These are phyloP conservation scores for Starmerella khaoyaiensis DNA, from an alignment of 805 yeast genomes.

Conservation along the genomic window DNA sequence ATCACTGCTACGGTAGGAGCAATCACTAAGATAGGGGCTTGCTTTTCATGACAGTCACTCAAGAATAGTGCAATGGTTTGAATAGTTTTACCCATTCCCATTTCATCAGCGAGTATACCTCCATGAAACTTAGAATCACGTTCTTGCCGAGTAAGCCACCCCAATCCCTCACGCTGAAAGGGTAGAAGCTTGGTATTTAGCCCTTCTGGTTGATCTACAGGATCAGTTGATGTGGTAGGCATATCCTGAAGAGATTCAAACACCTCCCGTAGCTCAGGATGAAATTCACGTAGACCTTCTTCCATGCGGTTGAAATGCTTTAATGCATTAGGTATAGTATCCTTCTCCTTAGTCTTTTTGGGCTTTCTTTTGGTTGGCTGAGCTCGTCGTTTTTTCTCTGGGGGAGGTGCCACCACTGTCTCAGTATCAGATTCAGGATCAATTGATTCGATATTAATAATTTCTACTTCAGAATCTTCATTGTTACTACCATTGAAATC, in stretches of 20 bases:
- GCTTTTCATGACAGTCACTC: conserved; percentile 38
- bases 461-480: conserved; percentile 5
- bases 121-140: conserved; percentile 58
- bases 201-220: conserved; percentile 54
- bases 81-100: conserved; percentile 99
- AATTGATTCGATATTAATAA: not conserved
- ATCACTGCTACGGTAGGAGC: conserved; percentile 98
- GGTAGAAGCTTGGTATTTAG: conserved; percentile 67
- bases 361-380: not conserved
- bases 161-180: conserved; percentile 84
- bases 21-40: conserved; percentile 72
- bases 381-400: conserved; percentile 2
- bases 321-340: conserved; percentile 13
- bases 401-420: conserved; percentile 1
- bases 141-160: conserved; percentile 81
- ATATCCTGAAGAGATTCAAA: conserved; percentile 49
- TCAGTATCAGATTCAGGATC: not conserved
- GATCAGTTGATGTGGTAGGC: conserved; percentile 29
- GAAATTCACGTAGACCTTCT: conserved; percentile 51
- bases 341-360: conserved; percentile 10
- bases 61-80: conserved; percentile 85
- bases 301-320: conserved; percentile 44
- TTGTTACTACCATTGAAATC: not conserved
- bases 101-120: conserved; percentile 93
- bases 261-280: conserved; percentile 63